These are phyloP conservation scores for Eucalyptus regnans DNA, from an alignment of 345 rosid species.

Conservation along the genomic window DNA sequence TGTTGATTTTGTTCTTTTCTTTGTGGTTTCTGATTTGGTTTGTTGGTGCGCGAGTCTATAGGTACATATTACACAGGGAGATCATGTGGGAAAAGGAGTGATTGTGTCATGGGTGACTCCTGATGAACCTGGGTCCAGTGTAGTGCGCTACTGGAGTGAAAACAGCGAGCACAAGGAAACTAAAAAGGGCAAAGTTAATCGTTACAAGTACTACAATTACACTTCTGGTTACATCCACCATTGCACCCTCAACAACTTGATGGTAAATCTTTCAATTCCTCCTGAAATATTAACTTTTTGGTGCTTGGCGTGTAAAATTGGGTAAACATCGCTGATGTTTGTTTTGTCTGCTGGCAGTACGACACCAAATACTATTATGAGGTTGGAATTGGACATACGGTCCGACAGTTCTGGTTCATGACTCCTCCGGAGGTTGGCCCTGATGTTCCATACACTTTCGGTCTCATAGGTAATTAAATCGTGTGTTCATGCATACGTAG, in stretches of 20 bases:
- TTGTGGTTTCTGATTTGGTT: not conserved
- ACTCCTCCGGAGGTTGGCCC: not conserved
- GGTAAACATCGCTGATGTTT: not conserved
- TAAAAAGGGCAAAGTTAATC: not conserved
- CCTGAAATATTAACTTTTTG: not conserved
- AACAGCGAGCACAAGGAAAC: not conserved
- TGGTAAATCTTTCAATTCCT: not conserved
- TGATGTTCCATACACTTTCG: not conserved
- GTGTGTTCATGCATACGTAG: not conserved
- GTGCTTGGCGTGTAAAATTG: not conserved
- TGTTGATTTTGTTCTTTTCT: not conserved
- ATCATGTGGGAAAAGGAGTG: not conserved
- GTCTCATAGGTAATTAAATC: not conserved
- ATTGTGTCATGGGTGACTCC: not conserved
- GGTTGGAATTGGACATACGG: not conserved
- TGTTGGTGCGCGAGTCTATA: not conserved
- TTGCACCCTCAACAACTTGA: not conserved
- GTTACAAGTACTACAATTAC: not conserved
- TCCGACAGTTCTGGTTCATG: not conserved
- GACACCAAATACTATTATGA: not conserved
- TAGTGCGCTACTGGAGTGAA: not conserved
- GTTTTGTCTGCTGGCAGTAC: not conserved
- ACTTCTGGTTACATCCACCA: not conserved
- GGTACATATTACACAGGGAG: not conserved
- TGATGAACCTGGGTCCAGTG: not conserved